phyloP scores from a whole-genome alignment of 2,329 filamentous ascomycete species.

The Juglanconis oblonga region DNA sequence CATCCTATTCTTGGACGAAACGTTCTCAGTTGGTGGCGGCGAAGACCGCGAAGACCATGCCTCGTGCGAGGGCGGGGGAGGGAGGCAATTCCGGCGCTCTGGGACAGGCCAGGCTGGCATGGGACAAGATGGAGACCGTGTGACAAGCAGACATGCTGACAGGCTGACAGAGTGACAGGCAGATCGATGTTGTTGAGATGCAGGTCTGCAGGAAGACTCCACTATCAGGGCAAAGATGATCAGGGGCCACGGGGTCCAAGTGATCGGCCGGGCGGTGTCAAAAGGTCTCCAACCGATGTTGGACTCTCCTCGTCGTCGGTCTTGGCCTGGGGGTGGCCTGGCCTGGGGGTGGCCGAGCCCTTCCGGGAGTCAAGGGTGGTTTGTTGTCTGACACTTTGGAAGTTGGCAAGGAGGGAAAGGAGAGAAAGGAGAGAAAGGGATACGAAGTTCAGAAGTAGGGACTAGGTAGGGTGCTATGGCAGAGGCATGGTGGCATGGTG shows the following conservation, averaged over 20 bases:
- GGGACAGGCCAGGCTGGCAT: not conserved
- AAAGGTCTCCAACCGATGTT: not conserved
- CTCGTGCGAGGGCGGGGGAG: not conserved
- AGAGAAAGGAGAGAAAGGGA: too few relatives aligned
- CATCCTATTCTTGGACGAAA: not conserved
- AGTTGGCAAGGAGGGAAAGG: too few relatives aligned
- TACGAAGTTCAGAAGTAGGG: too few relatives aligned
- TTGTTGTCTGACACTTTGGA: too few relatives aligned
- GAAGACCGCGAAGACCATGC: not conserved
- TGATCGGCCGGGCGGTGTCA: not conserved
- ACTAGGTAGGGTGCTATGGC: too few relatives aligned
- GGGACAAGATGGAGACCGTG: not conserved
- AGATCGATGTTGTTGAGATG: not conserved
- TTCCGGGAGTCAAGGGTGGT: too few relatives aligned
- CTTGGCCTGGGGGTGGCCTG: too few relatives aligned
- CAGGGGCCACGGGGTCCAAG: not conserved
- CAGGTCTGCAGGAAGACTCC: not conserved
- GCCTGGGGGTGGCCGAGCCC: too few relatives aligned
- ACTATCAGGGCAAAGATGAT: constrained; percentile 8
- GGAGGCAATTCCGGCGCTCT: not conserved
- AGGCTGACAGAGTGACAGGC: not conserved
- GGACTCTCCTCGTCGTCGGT: too few relatives aligned
- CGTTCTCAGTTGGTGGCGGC: not conserved
- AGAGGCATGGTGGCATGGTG: too few relatives aligned
- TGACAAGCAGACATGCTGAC: not conserved